Percentiles rank a stretch among this genome's conserved stretches.
phyloP scores from a whole-genome alignment of 139 green algal genomes.

The Pleodorina starrii region DNA sequence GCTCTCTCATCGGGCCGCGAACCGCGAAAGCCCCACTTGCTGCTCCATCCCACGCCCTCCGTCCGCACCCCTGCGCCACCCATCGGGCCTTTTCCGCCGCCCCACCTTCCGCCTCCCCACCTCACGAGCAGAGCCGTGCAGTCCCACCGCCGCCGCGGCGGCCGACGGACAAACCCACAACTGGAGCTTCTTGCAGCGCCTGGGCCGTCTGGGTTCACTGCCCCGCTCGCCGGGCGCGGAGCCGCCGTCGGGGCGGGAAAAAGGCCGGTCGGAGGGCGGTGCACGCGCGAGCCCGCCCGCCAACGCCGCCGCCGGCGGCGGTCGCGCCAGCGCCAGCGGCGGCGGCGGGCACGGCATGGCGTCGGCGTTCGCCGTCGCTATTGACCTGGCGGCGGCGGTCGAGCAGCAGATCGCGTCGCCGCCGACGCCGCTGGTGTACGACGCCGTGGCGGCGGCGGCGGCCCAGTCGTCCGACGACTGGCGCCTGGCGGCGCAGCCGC shows the following conservation, averaged over 20 bases:
- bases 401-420: conserved; percentile 6
- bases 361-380: background rate
- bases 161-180: background rate
- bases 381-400: background rate
- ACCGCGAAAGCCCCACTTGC: too few species aligned
- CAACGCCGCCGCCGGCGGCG: background rate
- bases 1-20: too few species aligned
- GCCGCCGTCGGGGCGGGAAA: background rate
- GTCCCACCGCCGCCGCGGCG: too few species aligned
- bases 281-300: background rate
- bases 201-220: background rate
- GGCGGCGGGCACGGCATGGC: background rate
- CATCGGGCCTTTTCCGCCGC: too few species aligned
- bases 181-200: background rate
- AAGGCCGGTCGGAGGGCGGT: background rate
- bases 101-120: too few species aligned
- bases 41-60: too few species aligned
- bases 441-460: background rate
- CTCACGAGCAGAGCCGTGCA: too few species aligned
- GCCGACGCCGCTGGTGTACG: background rate
- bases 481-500: too few species aligned
- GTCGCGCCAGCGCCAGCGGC: background rate
- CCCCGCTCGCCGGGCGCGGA: background rate
- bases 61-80: too few species aligned
- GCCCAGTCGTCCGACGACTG: too few species aligned